Base-by-base conservation (phyloP, 2,329 filamentous ascomycete genomes). In the Aspergillus tamarii region DNA sequence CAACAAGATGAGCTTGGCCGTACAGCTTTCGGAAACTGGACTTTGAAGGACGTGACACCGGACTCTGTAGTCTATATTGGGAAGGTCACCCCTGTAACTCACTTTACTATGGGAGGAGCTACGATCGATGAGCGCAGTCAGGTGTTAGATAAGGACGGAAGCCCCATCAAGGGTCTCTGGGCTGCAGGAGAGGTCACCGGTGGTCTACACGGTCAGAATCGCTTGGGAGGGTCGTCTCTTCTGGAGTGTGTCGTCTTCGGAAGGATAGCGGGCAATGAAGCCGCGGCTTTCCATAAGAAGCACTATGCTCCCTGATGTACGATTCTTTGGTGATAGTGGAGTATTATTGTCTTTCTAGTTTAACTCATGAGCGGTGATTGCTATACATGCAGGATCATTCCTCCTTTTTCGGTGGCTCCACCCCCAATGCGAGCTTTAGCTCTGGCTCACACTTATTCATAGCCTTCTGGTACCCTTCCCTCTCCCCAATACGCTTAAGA, bases 61-160 rank as follows among this genome's bases (percentile, higher is more conserved):
- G 84, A 88, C 0, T 80, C 84, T 4, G 80, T 85, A 32, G 78
- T 89, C 0, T 88, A 85, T 64, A 73, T 89, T 0, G 88, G 87
- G 0, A 81, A 74, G 1, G 85, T 90, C 1, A 90, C 88, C 5
- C 88, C 88, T 0, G 85, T 89, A 0, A 81, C 87, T 2, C 88
- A 90, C 69, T 90, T 89, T 68, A 89, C 88, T 1, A 90, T 90
- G 88, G 88, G 88, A 5, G 88, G 88, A 0, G 87, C 84, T 0
- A 78, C 84, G 2, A 86, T 89, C 66, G 84, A 87, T 67, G 77
- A 83, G 8, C 77, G 81, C 52, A 81, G 82, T 1, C 82, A 84
- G 65, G 83, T 89, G 0, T 69, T 90, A 14, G 74, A 78, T 7
- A 71, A 72, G 9, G 71, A 76, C 3, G 72, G 80, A 14, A 72